Percentiles rank a stretch among this genome's conserved stretches.
Conservation (phyloP, 768 basidiomycete species). For the Kwoniella bestiolae region DNA sequence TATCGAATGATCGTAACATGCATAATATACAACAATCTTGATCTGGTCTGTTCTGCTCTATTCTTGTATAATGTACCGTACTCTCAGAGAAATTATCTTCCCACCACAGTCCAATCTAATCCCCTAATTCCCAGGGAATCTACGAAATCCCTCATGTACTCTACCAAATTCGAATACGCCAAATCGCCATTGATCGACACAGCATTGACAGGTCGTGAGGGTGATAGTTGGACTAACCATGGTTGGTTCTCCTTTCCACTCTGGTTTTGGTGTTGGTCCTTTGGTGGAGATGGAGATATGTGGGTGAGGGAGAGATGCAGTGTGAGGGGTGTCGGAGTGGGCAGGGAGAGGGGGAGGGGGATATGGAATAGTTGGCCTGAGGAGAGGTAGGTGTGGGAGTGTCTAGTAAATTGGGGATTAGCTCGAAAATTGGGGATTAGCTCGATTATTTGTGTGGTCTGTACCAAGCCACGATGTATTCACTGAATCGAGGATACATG, state of each 20-base stretch:
- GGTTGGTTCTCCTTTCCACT: conserved; percentile 15
- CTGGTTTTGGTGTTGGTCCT: neutral
- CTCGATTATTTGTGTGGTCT: neutral
- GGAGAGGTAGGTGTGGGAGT: conserved; percentile 35
- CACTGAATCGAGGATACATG: too few species aligned
- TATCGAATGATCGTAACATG: neutral
- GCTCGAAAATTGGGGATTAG: neutral
- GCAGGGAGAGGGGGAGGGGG: conserved; percentile 16
- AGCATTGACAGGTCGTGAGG: conserved; percentile 36
- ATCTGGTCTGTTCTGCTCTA: neutral
- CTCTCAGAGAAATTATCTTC: conserved; percentile 3
- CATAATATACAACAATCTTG: neutral
- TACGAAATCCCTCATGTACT: conserved; percentile 36
- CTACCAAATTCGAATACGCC: conserved; percentile 33
- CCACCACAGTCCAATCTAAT: conserved; percentile 37
- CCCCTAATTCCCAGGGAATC: conserved; percentile 37
- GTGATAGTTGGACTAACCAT: conserved; percentile 39
- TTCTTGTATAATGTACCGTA: neutral
- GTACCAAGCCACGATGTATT: neutral
- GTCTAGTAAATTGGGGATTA: too few species aligned
- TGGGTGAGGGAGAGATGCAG: conserved; percentile 33
- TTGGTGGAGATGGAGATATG: conserved; percentile 13
- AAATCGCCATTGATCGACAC: conserved; percentile 27
- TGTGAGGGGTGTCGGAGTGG: conserved; percentile 16
- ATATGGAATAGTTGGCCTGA: conserved; percentile 35